Evolutionary conservation across 2,329 filamentous ascomycete species (phyloP).

Genomic region (Hymenoscyphus albidus): DNA sequence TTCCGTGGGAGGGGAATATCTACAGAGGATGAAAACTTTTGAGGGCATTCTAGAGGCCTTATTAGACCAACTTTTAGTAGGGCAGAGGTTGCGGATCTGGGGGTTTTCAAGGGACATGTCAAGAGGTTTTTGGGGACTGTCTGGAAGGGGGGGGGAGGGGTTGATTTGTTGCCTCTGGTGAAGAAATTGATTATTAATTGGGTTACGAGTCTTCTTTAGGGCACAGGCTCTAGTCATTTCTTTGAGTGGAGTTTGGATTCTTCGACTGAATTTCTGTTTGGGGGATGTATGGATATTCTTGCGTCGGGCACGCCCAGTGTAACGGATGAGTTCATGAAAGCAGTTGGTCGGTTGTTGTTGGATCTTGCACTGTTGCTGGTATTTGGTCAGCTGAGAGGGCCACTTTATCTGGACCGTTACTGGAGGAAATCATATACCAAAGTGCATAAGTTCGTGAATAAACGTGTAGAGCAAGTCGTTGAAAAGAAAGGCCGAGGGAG

Average conservation of each 20-base stretch:
- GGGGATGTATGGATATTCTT: not conserved
- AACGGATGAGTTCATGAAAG: not conserved
- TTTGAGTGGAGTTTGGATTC: not conserved
- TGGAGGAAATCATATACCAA: not conserved
- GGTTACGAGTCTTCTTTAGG: not conserved
- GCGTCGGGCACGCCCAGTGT: not conserved
- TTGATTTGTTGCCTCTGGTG: constrained; percentile 3
- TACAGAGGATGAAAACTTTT: not conserved
- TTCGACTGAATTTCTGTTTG: constrained; percentile 2
- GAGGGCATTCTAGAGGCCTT: constrained; percentile 2
- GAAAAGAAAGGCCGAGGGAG: not conserved
- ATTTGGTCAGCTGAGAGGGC: not conserved
- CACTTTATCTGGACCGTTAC: not conserved
- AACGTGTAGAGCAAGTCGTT: not conserved
- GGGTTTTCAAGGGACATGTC: not conserved
- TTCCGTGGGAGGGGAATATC: not conserved
- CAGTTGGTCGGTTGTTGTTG: not conserved
- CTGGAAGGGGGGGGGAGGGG: not conserved
- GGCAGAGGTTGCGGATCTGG: constrained; percentile 1
- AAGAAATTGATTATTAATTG: not conserved
- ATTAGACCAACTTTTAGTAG: constrained; percentile 3
- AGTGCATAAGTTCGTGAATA: not conserved
- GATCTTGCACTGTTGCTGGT: not conserved
- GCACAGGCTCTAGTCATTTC: not conserved
- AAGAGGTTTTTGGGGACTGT: not conserved